A percentile compares a stretch with the other conserved stretches of the same genome.
Conservation (phyloP, 2,329 filamentous ascomycete genomes). For the Madurella fahalii region DNA sequence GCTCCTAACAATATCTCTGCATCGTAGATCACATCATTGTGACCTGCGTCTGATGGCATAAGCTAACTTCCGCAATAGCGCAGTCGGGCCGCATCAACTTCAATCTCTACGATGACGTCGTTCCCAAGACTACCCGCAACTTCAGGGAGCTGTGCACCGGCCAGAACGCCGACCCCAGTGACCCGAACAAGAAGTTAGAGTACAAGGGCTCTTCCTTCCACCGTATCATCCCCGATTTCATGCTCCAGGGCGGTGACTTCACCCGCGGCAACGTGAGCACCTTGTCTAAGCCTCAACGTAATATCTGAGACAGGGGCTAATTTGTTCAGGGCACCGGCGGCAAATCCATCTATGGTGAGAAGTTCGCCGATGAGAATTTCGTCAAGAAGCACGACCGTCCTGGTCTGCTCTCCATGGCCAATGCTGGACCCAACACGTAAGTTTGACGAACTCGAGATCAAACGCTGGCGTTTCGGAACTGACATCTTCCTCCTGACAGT, state of each 20-base stretch:
- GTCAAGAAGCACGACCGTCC: constrained; percentile 65
- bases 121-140: constrained; percentile 85
- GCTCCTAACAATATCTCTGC: background rate
- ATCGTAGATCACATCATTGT: background rate
- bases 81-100: constrained; percentile 82
- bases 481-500: constrained; percentile 55
- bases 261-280: constrained; percentile 79
- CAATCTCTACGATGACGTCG: constrained; percentile 77
- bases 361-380: constrained; percentile 95
- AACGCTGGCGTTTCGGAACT: constrained; percentile 7
- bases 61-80: constrained; percentile 42
- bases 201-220: constrained; percentile 85
- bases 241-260: constrained; percentile 96
- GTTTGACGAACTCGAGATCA: constrained; percentile 21
- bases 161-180: constrained; percentile 61
- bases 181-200: constrained; percentile 38
- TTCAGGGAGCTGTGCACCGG: constrained; percentile 80
- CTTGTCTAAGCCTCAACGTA: background rate
- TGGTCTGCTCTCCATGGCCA: constrained; percentile 90
- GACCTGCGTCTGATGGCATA: background rate
- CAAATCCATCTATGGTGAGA: constrained; percentile 92
- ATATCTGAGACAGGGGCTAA: background rate
- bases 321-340: constrained; percentile 72
- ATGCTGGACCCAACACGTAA: constrained; percentile 90
- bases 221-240: constrained; percentile 88